Percentiles rank a stretch among this genome's conserved stretches.
phyloP scores from a whole-genome alignment of 176 grass and related monocot genomes.

The Raddia guianensis region DNA sequence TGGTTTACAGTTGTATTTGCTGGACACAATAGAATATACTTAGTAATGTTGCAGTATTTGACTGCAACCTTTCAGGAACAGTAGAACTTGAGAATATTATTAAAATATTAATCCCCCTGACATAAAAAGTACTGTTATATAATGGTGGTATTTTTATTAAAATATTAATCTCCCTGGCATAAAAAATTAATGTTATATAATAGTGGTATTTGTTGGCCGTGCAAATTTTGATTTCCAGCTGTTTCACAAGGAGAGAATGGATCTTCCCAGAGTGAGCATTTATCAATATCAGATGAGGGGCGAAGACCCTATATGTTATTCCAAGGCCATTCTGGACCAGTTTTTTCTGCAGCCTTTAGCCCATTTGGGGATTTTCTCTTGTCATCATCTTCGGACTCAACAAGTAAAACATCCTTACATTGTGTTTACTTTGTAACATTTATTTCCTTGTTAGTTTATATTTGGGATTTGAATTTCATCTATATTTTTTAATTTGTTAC shows the following conservation, averaged over 20 bases:
- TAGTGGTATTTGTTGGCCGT: conserved; percentile 32
- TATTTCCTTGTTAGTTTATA: conserved; percentile 16
- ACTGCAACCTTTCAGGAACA: neutral
- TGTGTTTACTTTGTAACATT: conserved; percentile 31
- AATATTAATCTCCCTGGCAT: neutral
- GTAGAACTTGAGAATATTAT: neutral
- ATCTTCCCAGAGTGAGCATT: conserved; percentile 54
- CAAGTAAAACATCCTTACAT: conserved; percentile 56
- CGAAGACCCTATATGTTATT: conserved; percentile 77
- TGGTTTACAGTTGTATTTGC: conserved; percentile 5
- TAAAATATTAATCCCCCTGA: neutral
- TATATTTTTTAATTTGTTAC: conserved; percentile 38
- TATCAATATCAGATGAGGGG: conserved; percentile 59
- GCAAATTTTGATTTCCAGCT: conserved; percentile 50
- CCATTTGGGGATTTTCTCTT: conserved; percentile 92
- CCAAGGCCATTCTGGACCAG: conserved; percentile 92
- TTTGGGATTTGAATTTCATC: conserved; percentile 16
- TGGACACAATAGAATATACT: neutral
- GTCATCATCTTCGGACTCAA: conserved; percentile 92
- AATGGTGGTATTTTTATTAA: neutral
- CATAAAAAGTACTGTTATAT: conserved; percentile 23
- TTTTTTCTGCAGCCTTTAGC: conserved; percentile 87
- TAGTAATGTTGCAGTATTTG: neutral
- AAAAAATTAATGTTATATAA: neutral
- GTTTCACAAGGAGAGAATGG: conserved; percentile 68